Percentiles rank a stretch among this genome's conserved stretches.
These are phyloP conservation scores for Neurospora sp. DNA, from an alignment of 495 filamentous ascomycete genomes.

Conservation along the genomic window DNA sequence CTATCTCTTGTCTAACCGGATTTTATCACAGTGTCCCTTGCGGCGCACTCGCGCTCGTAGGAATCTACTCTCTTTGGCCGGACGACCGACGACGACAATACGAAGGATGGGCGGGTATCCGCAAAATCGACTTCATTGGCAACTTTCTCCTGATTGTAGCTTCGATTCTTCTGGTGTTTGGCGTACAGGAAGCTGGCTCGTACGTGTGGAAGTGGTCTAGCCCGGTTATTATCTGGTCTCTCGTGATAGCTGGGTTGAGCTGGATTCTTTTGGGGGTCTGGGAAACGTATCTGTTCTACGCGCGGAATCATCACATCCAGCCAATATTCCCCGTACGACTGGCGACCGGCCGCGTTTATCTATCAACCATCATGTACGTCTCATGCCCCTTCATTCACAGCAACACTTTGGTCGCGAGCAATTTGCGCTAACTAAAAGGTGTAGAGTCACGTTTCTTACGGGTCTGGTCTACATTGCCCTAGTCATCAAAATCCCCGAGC, in stretches of 20 bases:
- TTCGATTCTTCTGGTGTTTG: constrained; percentile 46
- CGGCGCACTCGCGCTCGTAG: constrained; percentile 41
- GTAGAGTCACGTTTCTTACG: constrained; percentile 36
- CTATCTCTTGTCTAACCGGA: neutral
- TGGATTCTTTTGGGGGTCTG: constrained; percentile 38
- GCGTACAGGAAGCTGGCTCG: constrained; percentile 47
- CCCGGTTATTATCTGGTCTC: constrained; percentile 30
- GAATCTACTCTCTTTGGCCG: constrained; percentile 46
- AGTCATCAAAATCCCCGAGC: constrained; percentile 49
- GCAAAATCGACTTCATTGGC: constrained; percentile 48
- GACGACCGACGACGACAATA: constrained; percentile 16
- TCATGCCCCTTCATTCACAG: neutral
- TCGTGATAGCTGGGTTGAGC: constrained; percentile 33
- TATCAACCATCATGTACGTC: constrained; percentile 33
- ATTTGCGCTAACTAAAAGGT: constrained; percentile 10
- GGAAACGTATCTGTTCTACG: constrained; percentile 31
- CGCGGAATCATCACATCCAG: constrained; percentile 19
- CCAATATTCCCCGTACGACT: constrained; percentile 35
- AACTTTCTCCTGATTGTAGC: constrained; percentile 41
- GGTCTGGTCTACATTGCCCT: constrained; percentile 49
- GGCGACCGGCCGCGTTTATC: constrained; percentile 23
- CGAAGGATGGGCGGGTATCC: constrained; percentile 17
- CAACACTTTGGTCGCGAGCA: neutral
- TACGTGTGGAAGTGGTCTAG: constrained; percentile 36
- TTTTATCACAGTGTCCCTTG: constrained; percentile 41